Evolutionary conservation across 805 yeast genomes (phyloP).

Genomic region (Soucietia sequanensis): DNA sequence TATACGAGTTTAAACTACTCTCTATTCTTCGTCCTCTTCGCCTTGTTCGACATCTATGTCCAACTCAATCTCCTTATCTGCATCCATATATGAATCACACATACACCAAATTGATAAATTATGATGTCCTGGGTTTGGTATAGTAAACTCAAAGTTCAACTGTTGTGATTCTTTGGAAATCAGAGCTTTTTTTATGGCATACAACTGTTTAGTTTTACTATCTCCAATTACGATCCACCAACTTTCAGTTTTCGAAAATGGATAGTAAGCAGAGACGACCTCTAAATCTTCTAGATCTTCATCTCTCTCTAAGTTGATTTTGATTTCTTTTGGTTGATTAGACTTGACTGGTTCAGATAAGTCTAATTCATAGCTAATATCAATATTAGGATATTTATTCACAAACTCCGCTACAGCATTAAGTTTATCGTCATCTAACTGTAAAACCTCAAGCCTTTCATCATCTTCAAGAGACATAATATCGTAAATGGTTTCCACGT

Average conservation of each 20-base stretch:
- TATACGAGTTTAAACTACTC: too few relatives aligned
- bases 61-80: conserved; percentile 75
- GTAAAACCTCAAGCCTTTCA: conserved; percentile 60
- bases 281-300: conserved; percentile 68
- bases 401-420: conserved; percentile 80
- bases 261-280: conserved; percentile 61
- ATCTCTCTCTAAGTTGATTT: conserved; percentile 59
- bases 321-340: conserved; percentile 48
- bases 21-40: conserved; percentile 5
- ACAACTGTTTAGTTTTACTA: conserved; percentile 53
- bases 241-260: conserved; percentile 58
- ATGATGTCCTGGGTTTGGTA: conserved; percentile 63
- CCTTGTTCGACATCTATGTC: conserved; percentile 44
- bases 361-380: conserved; percentile 55
- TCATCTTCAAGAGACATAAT: conserved; percentile 80
- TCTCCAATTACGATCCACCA: conserved; percentile 94
- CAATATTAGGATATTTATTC: conserved; percentile 86
- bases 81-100: conserved; percentile 91
- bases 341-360: conserved; percentile 40
- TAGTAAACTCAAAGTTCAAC: conserved; percentile 51
- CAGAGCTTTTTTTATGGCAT: conserved; percentile 67
- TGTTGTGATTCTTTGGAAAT: conserved; percentile 52
- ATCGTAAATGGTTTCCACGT: conserved; percentile 75
- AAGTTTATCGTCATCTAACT: conserved; percentile 50
- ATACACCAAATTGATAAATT: conserved; percentile 75